Base-by-base conservation (phyloP, 108 stramenopile species). In the Cyclotella sp. region DNA sequence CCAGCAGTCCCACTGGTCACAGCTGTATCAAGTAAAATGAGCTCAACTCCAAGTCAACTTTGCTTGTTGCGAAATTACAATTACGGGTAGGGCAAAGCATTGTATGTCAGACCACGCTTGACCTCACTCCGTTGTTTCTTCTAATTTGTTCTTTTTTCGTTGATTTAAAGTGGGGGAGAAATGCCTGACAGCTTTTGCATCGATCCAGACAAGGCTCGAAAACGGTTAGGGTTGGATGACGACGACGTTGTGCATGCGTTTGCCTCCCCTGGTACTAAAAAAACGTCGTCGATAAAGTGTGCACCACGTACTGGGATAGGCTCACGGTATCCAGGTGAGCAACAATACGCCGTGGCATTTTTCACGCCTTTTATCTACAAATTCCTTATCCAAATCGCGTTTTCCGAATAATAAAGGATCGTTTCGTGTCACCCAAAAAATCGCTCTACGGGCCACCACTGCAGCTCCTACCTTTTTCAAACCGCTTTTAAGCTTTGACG, bases 401-500 rank as follows among this genome's bases (percentile, higher is more conserved):
- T 49, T 16, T 9, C 15, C 47, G 1, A 49, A 45, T 22, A 29
- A 53, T 49, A 66, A 24, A 75, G 89, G 94, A 19, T 91, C 91
- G 0, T 95, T 95, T 72, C 90, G 94, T 40, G 88, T 92, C 0
- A 70, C 90, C n/a, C 91, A 95, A 78, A 85, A 88, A 45, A 84
- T 87, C 68, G 94, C 91, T 0, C 64, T 95, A 18, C 84, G 94
- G 52, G 90, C 91, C 16, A 90, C 90, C n/a, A 95, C 94, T 13
- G 94, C 94, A 13, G 94, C 94, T 0, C 94, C 94, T 16, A 95
- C 94, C 21, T 87, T 95, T 55, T 95, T 95, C 84, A 95, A 95
- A 59, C 94, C 94, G 9, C 85, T 95, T 29, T 46, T 91, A 59
- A 91, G 92, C 85, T 89, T 89, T 64, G 94, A 90, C 34, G 94